Evolutionary conservation across 192 early-diverging fungal species (phyloP), one percentile per base, ranked within the genome.

Genomic region (Linnemannia schmuckeri): DNA sequence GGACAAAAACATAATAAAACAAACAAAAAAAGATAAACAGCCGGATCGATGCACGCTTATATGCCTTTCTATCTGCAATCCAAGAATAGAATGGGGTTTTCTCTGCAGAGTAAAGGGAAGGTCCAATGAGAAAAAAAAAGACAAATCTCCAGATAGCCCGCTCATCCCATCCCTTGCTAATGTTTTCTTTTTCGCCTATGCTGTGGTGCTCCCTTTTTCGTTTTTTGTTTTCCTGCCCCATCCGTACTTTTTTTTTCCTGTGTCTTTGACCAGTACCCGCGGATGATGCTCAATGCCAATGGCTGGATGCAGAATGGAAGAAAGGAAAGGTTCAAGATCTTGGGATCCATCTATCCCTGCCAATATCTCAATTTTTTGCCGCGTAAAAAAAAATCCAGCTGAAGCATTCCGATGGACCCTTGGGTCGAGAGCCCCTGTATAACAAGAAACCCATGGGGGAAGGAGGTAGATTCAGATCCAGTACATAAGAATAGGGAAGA

Each of bases 81-180:
- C 61, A 66, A 66, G 61, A 66, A 66, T 66, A 66, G 61, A 66
- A 66, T 66, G 61, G 61, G 61, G 30, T 33, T 35, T 66, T 27
- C 0, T 10, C 9, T 6, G 33, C 27, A 12, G 27, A 66, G 61
- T 66, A 15, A 33, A 66, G 12, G 27, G 27, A 33, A 7, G 55
- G 27, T 33, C 8, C 27, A 63, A 30, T 63, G 27, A 27, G 61
- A 63, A 24, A 57, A 66, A 66, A 57, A 33, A 9, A 15, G 15
- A 12, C 12, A 13, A 66, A 15, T 30, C 30, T 12, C 61, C n/a
- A 55, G 24, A 61, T 61, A 27, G 55, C 55, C 55, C 0, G 13
- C 22, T 6, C 55, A 61, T 12, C 17, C 54, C n/a, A 24, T 57
- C n/a, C n/a, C 55, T 24, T 61, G 6, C 55, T 6, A 27, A 6